Conservation (phyloP, 2,329 filamentous ascomycete species). For the Botrytis porri region DNA sequence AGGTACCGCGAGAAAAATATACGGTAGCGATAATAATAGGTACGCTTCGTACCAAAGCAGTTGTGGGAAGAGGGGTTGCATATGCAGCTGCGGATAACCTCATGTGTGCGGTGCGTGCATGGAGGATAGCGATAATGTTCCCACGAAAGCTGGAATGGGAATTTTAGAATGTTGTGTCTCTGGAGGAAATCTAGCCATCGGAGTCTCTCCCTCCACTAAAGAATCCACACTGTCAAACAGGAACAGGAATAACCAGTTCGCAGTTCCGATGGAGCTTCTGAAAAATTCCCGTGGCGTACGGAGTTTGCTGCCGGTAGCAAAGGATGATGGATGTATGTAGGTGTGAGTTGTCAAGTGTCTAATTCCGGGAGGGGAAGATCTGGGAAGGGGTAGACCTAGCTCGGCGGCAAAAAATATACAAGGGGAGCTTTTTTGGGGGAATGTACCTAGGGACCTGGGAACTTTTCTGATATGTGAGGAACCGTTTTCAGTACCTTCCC, state of each 20-base stretch:
- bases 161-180: neutral
- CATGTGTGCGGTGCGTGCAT: neutral
- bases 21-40: neutral
- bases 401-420: neutral
- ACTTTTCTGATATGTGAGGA: neutral
- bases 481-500: neutral
- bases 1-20: neutral
- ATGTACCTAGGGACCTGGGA: neutral
- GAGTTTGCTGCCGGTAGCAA: neutral
- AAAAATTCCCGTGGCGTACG: neutral
- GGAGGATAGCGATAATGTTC: neutral
- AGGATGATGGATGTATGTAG: constrained; percentile 4
- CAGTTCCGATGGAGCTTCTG: neutral
- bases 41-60: neutral
- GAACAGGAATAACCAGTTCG: neutral
- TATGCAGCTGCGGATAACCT: constrained; percentile 4
- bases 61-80: neutral
- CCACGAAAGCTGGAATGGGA: neutral
- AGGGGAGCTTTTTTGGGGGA: too few relatives aligned
- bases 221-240: neutral
- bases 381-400: constrained; percentile 4
- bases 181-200: neutral
- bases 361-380: neutral
- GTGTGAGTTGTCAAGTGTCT: constrained; percentile 10
- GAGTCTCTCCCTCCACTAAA: neutral